A percentile compares a stretch with the other conserved stretches of the same genome.
Conservation (phyloP, 805 yeast genomes). For the Aciculoconidium aculeatum region DNA sequence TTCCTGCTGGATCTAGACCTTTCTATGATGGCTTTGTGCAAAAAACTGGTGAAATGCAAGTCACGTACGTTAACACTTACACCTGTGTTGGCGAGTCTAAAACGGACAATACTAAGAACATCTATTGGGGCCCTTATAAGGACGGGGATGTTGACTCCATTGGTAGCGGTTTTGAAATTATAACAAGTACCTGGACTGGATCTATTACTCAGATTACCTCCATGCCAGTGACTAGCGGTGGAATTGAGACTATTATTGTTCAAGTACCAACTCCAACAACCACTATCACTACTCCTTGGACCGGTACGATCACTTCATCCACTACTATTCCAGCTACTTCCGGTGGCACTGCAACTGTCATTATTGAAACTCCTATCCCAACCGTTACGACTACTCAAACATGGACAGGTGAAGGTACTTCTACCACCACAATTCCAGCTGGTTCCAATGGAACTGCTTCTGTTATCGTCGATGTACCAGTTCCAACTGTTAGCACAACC, state of each 20-base stretch:
- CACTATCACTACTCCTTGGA: slow-evolving; percentile 8
- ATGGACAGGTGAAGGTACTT: slow-evolving; percentile 8
- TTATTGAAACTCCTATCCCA: slow-evolving; percentile 7
- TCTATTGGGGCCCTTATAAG: slow-evolving; percentile 3
- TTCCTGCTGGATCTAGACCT: slow-evolving; percentile 22
- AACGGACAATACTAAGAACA: slow-evolving; percentile 7
- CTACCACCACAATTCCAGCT: slow-evolving; percentile 8
- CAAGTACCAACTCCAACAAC: slow-evolving; percentile 12
- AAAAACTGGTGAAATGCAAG: not conserved
- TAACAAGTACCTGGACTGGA: slow-evolving; percentile 10
- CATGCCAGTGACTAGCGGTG: slow-evolving; percentile 3
- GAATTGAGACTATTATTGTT: slow-evolving; percentile 9
- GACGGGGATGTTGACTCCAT: slow-evolving; percentile 2
- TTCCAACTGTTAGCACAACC: slow-evolving; percentile 9
- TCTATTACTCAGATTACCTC: slow-evolving; percentile 3
- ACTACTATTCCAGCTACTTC: slow-evolving; percentile 6
- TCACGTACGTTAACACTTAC: slow-evolving; percentile 8
- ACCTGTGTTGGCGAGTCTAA: slow-evolving; percentile 7
- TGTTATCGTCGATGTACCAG: slow-evolving; percentile 9
- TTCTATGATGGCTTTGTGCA: slow-evolving; percentile 4
- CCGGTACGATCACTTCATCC: slow-evolving; percentile 8
- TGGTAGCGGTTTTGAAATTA: slow-evolving; percentile 6
- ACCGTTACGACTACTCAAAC: slow-evolving; percentile 7
- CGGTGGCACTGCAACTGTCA: slow-evolving; percentile 8
- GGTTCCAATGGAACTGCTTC: slow-evolving; percentile 10